Conservation (phyloP, 2,329 filamentous ascomycete species). For the Coleophoma crateriformis region DNA sequence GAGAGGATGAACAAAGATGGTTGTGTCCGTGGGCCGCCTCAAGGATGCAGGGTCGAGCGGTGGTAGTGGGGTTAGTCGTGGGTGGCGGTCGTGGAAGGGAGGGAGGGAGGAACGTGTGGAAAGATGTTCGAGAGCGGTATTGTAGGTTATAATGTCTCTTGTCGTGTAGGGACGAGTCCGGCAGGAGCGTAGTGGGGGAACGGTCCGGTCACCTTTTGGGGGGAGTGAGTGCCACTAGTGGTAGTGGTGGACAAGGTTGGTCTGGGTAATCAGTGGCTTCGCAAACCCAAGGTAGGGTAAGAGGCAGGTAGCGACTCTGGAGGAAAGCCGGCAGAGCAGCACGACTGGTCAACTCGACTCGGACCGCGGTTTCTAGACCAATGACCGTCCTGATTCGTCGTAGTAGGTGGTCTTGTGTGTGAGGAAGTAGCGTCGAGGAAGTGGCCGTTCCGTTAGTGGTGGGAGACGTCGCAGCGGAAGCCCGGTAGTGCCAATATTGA, state of each 20-base stretch:
- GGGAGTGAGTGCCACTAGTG: not conserved
- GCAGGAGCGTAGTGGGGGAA: not conserved
- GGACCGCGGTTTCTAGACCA: too few species aligned
- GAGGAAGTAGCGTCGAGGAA: not conserved
- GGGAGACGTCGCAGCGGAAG: not conserved
- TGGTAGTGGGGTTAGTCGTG: not conserved
- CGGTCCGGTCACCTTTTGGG: not conserved
- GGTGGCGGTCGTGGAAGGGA: not conserved
- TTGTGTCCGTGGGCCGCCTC: not conserved
- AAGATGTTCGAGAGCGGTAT: not conserved
- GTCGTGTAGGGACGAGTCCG: too few species aligned
- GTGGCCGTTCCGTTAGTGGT: not conserved
- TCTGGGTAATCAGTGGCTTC: not conserved
- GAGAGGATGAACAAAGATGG: not conserved
- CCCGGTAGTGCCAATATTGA: not conserved
- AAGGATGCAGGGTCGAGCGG: not conserved
- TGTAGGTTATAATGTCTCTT: too few species aligned
- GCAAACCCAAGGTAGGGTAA: too few species aligned
- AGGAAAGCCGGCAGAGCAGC: not conserved
- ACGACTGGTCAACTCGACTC: not conserved
- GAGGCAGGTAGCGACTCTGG: not conserved
- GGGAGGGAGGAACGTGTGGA: not conserved
- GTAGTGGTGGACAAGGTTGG: not conserved
- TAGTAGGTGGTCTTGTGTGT: not conserved
- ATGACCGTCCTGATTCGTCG: too few species aligned